Conservation (phyloP, 768 basidiomycete species). For the Rhizopogon sp. region DNA sequence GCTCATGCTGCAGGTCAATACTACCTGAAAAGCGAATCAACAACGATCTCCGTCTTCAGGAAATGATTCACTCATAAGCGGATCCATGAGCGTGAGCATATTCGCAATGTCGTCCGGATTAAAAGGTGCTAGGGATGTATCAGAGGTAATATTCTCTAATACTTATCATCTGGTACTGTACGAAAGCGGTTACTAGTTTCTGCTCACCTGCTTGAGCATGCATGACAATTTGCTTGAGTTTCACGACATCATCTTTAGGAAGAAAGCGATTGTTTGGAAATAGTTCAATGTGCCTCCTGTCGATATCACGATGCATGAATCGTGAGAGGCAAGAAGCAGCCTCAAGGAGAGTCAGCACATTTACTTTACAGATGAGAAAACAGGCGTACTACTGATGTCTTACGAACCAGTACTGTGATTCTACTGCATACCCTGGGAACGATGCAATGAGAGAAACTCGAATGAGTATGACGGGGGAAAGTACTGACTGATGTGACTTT, state of each 20-base stretch:
- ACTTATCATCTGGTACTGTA: background rate
- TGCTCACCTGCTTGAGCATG: conserved; percentile 3
- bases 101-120: conserved; percentile 28
- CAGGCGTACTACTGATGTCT: background rate
- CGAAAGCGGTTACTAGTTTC: background rate
- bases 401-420: conserved; percentile 22
- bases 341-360: background rate
- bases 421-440: conserved; percentile 15
- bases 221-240: conserved; percentile 2
- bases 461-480: background rate
- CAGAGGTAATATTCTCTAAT: conserved; percentile 34
- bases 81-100: conserved; percentile 26
- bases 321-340: too few species aligned
- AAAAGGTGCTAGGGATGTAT: conserved; percentile 33
- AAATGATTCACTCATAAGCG: conserved; percentile 28
- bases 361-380: background rate
- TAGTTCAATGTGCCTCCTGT: background rate
- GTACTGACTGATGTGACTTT: conserved; percentile 36
- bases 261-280: conserved; percentile 17
- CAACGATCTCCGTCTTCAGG: background rate
- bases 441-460: background rate
- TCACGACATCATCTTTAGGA: background rate
- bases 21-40: background rate
- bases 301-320: background rate
- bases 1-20: background rate